These are phyloP conservation scores for Xylariaceae sp. DNA, from an alignment of 2,329 filamentous ascomycete genomes.

Conservation along the genomic window DNA sequence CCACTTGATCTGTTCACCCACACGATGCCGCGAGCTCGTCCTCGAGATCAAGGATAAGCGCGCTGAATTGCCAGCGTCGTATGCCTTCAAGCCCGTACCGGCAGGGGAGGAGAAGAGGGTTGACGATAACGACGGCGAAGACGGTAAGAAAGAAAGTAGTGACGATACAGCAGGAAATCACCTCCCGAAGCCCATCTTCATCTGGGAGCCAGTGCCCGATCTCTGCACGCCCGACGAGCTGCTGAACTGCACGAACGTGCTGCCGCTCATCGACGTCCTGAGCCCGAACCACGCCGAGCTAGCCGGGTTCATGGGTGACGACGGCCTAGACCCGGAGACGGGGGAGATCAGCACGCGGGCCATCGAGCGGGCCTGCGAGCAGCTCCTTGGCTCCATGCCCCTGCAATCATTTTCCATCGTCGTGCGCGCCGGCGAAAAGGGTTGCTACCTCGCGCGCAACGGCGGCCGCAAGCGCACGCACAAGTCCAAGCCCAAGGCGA, in stretches of 20 bases:
- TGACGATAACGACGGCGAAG: background rate
- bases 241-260: slow-evolving; percentile 67
- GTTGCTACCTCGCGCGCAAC: slow-evolving; percentile 70
- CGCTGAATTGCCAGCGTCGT: slow-evolving; percentile 45
- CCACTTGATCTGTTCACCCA: slow-evolving; percentile 85
- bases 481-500: slow-evolving; percentile 25
- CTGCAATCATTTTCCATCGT: slow-evolving; percentile 70
- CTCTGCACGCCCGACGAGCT: slow-evolving; percentile 76
- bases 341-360: slow-evolving; percentile 59
- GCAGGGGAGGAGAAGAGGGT: slow-evolving; percentile 2
- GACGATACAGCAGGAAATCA: slow-evolving; percentile 24
- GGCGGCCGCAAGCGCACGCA: slow-evolving; percentile 57
- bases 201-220: slow-evolving; percentile 97
- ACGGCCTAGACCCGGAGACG: slow-evolving; percentile 59
- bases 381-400: slow-evolving; percentile 69
- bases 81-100: slow-evolving; percentile 6
- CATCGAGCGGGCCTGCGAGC: slow-evolving; percentile 66
- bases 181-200: slow-evolving; percentile 70
- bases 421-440: slow-evolving; percentile 73
- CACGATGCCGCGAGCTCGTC: slow-evolving; percentile 78
- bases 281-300: slow-evolving; percentile 89
- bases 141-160: slow-evolving; percentile 1
- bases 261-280: slow-evolving; percentile 67
- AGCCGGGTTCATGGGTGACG: slow-evolving; percentile 79
- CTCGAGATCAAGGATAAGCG: slow-evolving; percentile 69